Conservation (phyloP, 2,329 filamentous ascomycete genomes). For the Phaeosphaeriaceae sp. region DNA sequence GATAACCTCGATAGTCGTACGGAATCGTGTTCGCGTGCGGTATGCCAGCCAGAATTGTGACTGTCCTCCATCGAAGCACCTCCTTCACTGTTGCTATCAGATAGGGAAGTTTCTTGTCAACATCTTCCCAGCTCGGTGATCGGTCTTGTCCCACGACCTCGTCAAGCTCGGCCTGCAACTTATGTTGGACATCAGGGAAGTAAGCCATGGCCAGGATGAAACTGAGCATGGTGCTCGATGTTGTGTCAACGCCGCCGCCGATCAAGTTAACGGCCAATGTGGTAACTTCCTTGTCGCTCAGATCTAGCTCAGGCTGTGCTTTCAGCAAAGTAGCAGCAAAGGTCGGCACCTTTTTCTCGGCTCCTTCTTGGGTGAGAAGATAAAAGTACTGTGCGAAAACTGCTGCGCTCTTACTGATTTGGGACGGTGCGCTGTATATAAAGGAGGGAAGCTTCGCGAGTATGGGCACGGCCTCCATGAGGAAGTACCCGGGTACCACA, state of each 20-base stretch:
- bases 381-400: constrained; percentile 14
- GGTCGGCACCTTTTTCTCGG: not conserved
- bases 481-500: constrained; percentile 13
- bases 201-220: constrained; percentile 9
- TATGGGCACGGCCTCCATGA: constrained; percentile 18
- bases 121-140: constrained; percentile 3
- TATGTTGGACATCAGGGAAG: constrained; percentile 8
- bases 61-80: not conserved
- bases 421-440: constrained; percentile 9
- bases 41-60: not conserved
- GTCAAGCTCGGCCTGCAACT: constrained; percentile 4
- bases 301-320: not conserved
- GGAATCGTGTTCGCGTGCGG: not conserved
- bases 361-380: constrained; percentile 12
- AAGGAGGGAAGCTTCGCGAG: constrained; percentile 10
- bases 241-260: constrained; percentile 33
- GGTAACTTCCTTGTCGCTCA: constrained; percentile 6
- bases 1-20: not conserved
- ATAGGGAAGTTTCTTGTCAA: not conserved
- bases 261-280: constrained; percentile 5
- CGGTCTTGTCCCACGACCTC: constrained; percentile 2
- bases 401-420: constrained; percentile 2
- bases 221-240: constrained; percentile 25
- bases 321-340: constrained; percentile 11
- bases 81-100: not conserved